Evolutionary conservation across 179 eudicot genomes (phyloP), one percentile per base, ranked within the genome.

Genomic region (Spergularia azorica): DNA sequence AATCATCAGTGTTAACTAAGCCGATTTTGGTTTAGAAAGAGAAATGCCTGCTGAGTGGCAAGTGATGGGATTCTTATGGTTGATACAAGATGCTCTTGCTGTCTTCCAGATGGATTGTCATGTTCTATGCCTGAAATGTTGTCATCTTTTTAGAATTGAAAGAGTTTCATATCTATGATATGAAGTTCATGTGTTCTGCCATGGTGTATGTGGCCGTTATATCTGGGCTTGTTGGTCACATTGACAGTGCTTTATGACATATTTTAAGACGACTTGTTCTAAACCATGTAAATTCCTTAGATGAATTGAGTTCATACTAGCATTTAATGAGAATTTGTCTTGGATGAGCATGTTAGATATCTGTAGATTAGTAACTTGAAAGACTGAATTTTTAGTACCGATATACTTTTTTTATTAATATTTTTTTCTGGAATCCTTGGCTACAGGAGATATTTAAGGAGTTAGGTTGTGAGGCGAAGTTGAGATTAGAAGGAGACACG

Each of bases 401-500:
- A 43, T 63, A 14, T 17, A n/a, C 50, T 74, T 15, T 41, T 15
- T 4, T 38, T 57, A 10, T 11, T 18, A 18, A 48, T 3, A 10
- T 18, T 0, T 67, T 67, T 48, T 2, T 54, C 0, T 7, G 46
- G 32, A 52, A 13, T 46, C 17, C 15, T 48, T 52, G 75, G 26
- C 58, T 92, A 66, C 86, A 87, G 79, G 92, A 88, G 51, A 38
- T 95, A 54, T 95, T 95, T 59, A 86, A 84, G 82, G 90, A 85
- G 36, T 83, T 88, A 46, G 93, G 90, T 41, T 81, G 87, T 60
- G 97, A 91, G 9, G 99, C 97, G 1, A 95, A 88, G 80, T 79
- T 95, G 79, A 90, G 97, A 80, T 65, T 95, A 83, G 96, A 84
- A 65, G 95, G 85, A 41, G 89, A 83, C 67, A 88, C 83, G 75